Percentiles rank a stretch among this genome's conserved stretches.
Conservation (phyloP, 2,329 filamentous ascomycete species). For the Pseudocercospora pini-densiflorae region DNA sequence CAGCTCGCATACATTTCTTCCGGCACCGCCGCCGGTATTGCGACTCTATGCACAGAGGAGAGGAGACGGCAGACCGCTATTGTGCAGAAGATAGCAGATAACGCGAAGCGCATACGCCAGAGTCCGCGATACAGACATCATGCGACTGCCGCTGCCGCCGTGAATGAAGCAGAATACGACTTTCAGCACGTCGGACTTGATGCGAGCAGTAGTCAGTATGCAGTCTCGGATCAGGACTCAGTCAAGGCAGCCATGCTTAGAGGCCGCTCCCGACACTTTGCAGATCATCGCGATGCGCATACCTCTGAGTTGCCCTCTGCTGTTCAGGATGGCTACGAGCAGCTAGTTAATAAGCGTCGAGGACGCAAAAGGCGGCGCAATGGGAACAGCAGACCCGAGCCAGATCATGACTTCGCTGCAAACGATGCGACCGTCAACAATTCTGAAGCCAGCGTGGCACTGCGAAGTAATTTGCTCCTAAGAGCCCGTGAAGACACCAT, state of each 20-base stretch:
- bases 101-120: slow-evolving; percentile 38
- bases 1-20: slow-evolving; percentile 47
- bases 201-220: background rate
- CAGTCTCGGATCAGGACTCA: background rate
- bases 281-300: slow-evolving; percentile 4
- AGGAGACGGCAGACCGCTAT: slow-evolving; percentile 39
- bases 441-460: background rate
- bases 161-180: background rate
- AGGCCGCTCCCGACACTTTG: background rate
- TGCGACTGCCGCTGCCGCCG: background rate
- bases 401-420: background rate
- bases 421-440: background rate
- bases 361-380: background rate
- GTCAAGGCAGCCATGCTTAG: background rate
- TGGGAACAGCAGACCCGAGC: background rate
- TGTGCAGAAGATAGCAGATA: slow-evolving; percentile 42
- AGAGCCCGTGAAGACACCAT: background rate
- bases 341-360: slow-evolving; percentile 14
- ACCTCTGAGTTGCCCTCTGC: slow-evolving; percentile 34
- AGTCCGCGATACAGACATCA: slow-evolving; percentile 33
- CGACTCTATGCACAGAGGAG: slow-evolving; percentile 43
- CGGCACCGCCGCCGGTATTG: slow-evolving; percentile 42
- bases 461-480: background rate
- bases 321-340: slow-evolving; percentile 34
- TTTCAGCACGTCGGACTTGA: background rate